Percentiles rank a stretch among this genome's conserved stretches.
Evolutionary conservation across 768 basidiomycete genomes (phyloP).

Genomic region (Russula sp.): DNA sequence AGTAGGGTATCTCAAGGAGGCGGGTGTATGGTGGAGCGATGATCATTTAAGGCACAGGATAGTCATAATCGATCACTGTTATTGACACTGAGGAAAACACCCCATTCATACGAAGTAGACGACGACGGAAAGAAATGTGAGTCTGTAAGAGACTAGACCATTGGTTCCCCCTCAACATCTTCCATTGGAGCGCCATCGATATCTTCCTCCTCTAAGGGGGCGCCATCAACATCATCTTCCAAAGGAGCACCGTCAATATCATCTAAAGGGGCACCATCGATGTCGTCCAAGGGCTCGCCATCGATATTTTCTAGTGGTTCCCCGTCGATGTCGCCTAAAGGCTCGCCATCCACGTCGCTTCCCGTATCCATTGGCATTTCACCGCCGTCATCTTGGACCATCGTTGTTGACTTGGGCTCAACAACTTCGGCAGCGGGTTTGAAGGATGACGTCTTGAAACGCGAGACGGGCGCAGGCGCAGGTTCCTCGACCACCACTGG

Average conservation of each 20-base stretch:
- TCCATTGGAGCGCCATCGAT: conserved; percentile 30
- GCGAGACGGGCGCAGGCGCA: conserved; percentile 34
- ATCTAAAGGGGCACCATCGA: conserved; percentile 38
- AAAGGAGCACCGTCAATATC: conserved; percentile 20
- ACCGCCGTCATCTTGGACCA: conserved; percentile 31
- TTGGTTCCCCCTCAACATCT: conserved; percentile 32
- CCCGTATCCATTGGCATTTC: conserved; percentile 37
- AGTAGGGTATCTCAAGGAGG: conserved; percentile 5
- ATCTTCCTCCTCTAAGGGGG: conserved; percentile 24
- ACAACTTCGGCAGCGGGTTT: conserved; percentile 51
- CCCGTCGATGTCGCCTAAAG: conserved; percentile 41
- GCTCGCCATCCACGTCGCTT: conserved; percentile 47
- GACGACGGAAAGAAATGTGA: neutral
- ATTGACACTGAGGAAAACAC: neutral
- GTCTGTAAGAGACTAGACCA: conserved; percentile 12
- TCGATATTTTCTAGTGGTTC: conserved; percentile 32
- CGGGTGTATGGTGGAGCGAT: neutral
- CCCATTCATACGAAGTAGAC: neutral
- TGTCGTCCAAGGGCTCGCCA: conserved; percentile 27
- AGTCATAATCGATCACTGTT: neutral
- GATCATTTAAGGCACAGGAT: conserved; percentile 2
- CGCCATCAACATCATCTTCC: conserved; percentile 21
- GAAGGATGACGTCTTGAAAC: conserved; percentile 76
- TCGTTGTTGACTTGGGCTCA: conserved; percentile 24
- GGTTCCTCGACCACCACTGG: conserved; percentile 28